A percentile compares a stretch with the other conserved stretches of the same genome.
Evolutionary conservation across 2,329 filamentous ascomycete genomes (phyloP).

Genomic region (Nemania bipapillata): DNA sequence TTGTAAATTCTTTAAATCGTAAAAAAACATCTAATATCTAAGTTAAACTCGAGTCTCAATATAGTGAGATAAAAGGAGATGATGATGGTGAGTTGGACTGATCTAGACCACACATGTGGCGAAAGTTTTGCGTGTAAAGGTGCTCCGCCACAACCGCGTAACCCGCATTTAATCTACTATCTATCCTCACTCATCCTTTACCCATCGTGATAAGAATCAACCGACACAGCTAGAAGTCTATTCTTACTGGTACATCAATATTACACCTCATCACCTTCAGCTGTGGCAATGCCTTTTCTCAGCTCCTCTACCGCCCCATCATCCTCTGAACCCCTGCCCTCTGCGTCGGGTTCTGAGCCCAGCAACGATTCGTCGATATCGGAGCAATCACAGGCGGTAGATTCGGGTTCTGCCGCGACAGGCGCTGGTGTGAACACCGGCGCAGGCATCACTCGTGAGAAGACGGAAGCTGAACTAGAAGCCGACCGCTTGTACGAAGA

Average conservation of each 20-base stretch:
- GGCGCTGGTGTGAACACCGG: conserved; percentile 63
- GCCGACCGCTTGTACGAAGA: conserved; percentile 64
- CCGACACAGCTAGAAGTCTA: not conserved
- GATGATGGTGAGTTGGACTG: conserved; percentile 7
- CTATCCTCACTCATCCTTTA: not conserved
- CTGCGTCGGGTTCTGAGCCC: conserved; percentile 20
- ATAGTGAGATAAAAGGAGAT: not conserved
- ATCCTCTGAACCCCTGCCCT: conserved; percentile 5
- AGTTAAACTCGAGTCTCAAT: not conserved
- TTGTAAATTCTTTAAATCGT: too few relatives aligned
- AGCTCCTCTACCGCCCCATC: conserved; percentile 11
- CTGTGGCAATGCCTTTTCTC: conserved; percentile 24
- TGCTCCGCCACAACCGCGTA: conserved; percentile 22
- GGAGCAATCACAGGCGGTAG: conserved; percentile 23
- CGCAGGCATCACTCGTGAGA: conserved; percentile 59
- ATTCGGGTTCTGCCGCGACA: conserved; percentile 40
- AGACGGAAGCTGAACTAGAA: conserved; percentile 62
- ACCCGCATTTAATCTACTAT: not conserved
- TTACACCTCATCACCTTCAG: not conserved
- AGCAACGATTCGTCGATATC: conserved; percentile 21
- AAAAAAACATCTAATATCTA: too few relatives aligned
- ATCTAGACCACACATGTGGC: conserved; percentile 13
- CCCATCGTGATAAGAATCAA: not conserved
- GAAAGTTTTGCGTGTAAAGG: not conserved
- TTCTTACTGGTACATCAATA: not conserved